phyloP scores from a whole-genome alignment of 2,329 filamentous ascomycete species.

The Aspergillus quadrilineatus region DNA sequence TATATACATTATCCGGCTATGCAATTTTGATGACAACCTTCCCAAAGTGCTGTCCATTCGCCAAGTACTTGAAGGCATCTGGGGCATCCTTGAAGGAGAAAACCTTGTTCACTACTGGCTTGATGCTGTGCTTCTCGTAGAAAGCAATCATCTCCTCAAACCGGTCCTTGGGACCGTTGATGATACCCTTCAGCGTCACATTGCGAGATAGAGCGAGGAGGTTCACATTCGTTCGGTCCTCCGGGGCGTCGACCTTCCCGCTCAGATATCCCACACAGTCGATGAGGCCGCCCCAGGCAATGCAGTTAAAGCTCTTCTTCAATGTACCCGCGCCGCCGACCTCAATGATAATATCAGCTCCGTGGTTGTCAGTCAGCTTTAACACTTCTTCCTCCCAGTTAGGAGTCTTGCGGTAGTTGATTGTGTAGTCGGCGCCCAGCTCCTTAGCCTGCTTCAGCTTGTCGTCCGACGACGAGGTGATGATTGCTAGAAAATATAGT shows the following conservation, averaged over 20 bases:
- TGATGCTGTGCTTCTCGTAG: slow-evolving; percentile 34
- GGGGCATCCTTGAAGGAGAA: slow-evolving; percentile 54
- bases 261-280: slow-evolving; percentile 50
- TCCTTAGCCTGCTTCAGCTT: slow-evolving; percentile 52
- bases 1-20: not conserved
- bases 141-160: slow-evolving; percentile 43
- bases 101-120: slow-evolving; percentile 53
- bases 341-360: slow-evolving; percentile 54
- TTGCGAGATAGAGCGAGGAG: slow-evolving; percentile 53
- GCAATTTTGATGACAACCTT: slow-evolving; percentile 55
- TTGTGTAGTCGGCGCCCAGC: slow-evolving; percentile 49
- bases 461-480: slow-evolving; percentile 52
- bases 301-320: slow-evolving; percentile 48
- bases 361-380: slow-evolving; percentile 44
- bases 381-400: slow-evolving; percentile 50
- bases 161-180: slow-evolving; percentile 62
- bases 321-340: slow-evolving; percentile 51
- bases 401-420: slow-evolving; percentile 52
- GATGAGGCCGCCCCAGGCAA: slow-evolving; percentile 49
- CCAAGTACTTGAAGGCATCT: slow-evolving; percentile 55
- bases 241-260: slow-evolving; percentile 56
- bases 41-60: slow-evolving; percentile 54
- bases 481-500: slow-evolving; percentile 39
- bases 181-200: slow-evolving; percentile 57
- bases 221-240: slow-evolving; percentile 60